These are phyloP conservation scores for Helotiales sp. DNA, from an alignment of 2,329 filamentous ascomycete genomes.

Conservation along the genomic window DNA sequence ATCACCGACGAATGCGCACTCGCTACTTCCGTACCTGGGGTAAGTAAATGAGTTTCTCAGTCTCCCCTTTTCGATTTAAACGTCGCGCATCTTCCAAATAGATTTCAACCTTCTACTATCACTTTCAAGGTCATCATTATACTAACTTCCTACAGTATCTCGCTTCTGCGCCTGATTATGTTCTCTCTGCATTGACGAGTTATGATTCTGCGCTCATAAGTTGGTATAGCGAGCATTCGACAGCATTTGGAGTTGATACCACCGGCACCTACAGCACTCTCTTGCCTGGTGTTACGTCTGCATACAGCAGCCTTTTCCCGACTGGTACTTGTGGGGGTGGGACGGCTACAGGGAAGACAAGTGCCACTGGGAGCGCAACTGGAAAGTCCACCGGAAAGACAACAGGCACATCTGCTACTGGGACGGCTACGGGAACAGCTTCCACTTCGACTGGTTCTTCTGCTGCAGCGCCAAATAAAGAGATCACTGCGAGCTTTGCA, in stretches of 20 bases:
- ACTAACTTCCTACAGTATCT: no score
- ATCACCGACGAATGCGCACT: slow-evolving; percentile 2
- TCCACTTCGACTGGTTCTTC: not conserved
- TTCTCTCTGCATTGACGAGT: slow-evolving; percentile 15
- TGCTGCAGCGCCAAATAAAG: slow-evolving; percentile 7
- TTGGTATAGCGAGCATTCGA: slow-evolving; percentile 10
- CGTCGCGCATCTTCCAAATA: no score
- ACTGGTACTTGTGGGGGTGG: not conserved
- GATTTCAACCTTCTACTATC: no score
- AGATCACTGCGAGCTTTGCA: slow-evolving; percentile 2
- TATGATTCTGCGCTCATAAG: slow-evolving; percentile 15
- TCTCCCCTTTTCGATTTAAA: no score
- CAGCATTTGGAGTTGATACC: not conserved
- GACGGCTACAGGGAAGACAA: not conserved
- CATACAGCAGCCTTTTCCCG: not conserved
- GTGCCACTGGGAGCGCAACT: not conserved
- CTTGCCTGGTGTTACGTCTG: not conserved
- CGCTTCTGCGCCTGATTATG: slow-evolving; percentile 10
- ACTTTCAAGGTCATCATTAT: no score
- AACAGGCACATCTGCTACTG: not conserved
- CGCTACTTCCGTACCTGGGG: slow-evolving; percentile 7
- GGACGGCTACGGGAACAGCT: not conserved
- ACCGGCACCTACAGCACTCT: not conserved
- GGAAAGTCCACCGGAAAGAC: not conserved
- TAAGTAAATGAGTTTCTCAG: no score